Evolutionary conservation across 345 rosid species (phyloP).

Genomic region (Carallia pectinifolia): DNA sequence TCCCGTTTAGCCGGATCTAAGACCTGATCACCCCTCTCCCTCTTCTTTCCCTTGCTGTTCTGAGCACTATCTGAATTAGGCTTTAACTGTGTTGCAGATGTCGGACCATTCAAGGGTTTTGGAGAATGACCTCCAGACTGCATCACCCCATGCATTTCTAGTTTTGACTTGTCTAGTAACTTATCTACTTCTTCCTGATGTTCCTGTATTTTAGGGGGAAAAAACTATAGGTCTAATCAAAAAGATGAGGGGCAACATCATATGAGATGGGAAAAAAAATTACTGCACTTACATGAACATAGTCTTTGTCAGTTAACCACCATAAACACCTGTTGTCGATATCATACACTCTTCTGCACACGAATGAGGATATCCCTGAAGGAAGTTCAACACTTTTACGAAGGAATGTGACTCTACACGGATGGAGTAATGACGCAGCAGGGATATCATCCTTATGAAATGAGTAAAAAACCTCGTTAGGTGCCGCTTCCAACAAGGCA

Average conservation of each 20-base stretch:
- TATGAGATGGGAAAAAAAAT: neutral
- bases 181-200: conserved; percentile 78
- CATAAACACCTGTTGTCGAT: conserved; percentile 63
- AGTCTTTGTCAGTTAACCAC: conserved; percentile 95
- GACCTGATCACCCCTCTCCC: conserved; percentile 81
- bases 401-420: conserved; percentile 93
- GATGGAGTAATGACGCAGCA: conserved; percentile 85
- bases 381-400: conserved; percentile 74
- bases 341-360: conserved; percentile 86
- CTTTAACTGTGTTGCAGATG: conserved; percentile 67
- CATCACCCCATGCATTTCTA: conserved; percentile 75
- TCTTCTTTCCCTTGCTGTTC: conserved; percentile 78
- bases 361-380: conserved; percentile 70
- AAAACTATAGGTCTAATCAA: conserved; percentile 2
- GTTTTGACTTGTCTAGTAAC: conserved; percentile 55
- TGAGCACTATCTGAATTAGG: conserved; percentile 65
- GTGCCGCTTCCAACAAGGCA: conserved; percentile 73
- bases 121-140: conserved; percentile 86
- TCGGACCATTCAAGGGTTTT: conserved; percentile 68
- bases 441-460: conserved; percentile 92
- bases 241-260: neutral
- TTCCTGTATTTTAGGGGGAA: conserved; percentile 27
- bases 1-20: conserved; percentile 70
- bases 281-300: conserved; percentile 61
- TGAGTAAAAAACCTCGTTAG: conserved; percentile 92